phyloP scores from a whole-genome alignment of 176 grass and related monocot genomes.

The Saccharum spontaneum region DNA sequence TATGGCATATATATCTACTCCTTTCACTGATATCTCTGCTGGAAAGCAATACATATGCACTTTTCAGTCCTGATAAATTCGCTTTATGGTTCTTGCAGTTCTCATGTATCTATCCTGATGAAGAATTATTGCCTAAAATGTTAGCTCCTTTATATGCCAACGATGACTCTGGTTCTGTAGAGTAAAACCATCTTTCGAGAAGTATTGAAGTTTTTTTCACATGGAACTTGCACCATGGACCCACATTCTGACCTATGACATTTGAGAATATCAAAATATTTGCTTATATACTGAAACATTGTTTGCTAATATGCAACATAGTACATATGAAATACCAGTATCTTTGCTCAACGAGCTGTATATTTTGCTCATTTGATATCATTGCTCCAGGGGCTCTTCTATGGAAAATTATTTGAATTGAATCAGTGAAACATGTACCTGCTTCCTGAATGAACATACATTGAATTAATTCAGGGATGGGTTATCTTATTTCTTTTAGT shows the following conservation, averaged over 20 bases:
- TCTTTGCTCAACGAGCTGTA: neutral
- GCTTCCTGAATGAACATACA: neutral
- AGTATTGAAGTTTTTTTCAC: conserved; percentile 12
- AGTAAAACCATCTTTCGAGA: conserved; percentile 36
- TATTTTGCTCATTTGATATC: neutral
- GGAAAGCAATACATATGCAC: conserved; percentile 60
- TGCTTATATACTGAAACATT: neutral
- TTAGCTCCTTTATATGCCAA: conserved; percentile 27
- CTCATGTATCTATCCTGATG: conserved; percentile 55
- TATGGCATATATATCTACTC: conserved; percentile 74
- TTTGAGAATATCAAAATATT: neutral
- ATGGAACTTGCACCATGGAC: neutral
- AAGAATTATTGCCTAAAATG: conserved; percentile 59
- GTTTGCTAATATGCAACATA: neutral
- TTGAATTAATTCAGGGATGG: neutral
- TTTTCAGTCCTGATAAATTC: conserved; percentile 50
- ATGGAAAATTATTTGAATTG: neutral
- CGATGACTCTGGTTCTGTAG: conserved; percentile 42
- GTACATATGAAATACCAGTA: neutral
- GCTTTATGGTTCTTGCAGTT: conserved; percentile 49
- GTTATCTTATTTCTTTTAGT: neutral
- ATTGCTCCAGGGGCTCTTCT: neutral
- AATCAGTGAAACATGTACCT: neutral
- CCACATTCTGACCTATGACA: neutral
- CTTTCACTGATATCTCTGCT: conserved; percentile 48